Evolutionary conservation across 805 yeast genomes (phyloP), one percentile per base, ranked within the genome.

Genomic region (Candida ortonii): DNA sequence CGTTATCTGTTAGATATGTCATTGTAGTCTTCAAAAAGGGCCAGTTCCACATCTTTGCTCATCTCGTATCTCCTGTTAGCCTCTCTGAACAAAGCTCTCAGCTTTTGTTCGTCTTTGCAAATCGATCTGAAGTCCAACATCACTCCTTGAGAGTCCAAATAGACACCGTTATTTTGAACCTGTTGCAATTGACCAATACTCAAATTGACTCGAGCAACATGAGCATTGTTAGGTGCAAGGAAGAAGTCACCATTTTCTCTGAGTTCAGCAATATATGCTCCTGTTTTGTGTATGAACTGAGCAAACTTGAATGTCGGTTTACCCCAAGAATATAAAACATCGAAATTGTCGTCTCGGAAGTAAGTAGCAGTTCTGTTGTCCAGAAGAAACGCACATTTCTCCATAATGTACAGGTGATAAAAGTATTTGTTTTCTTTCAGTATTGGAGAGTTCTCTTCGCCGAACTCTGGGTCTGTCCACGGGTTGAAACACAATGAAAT

Each of bases 301-400:
- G 86, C 87, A 57, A 76, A 84, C 50, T 80, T 76, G 64, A 84
- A 88, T 21, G 66, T 67, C 2, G 96, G 94, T 38, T 70, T 74
- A 2, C 97, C 97, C 97, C 97, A 90, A 13, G 95, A 84, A 57
- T 88, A 90, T 12, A 68, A 55, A 14, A 89, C 80, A 28, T 85
- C 88, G 48, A 84, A 75, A 16, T 65, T 39, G 33, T 56, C 58
- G 33, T 61, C 64, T 17, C 64, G 61, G 57, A 84, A 71, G 46
- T 78, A 78, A 13, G 70, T 60, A 0, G 93, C 76, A 1, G 94
- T 81, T 35, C 94, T 65, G 50, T 83, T 82, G 53, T 93, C 98
- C 38, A 88, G 65, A 38, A 86, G 66, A 55, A 88, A 93, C 3
- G 86, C 95, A 12, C 80, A 66, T 22, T 62, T 65, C 40, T 78